Evolutionary conservation across 2,329 filamentous ascomycete genomes (phyloP).

Genomic region (Hypoxylon sp.): DNA sequence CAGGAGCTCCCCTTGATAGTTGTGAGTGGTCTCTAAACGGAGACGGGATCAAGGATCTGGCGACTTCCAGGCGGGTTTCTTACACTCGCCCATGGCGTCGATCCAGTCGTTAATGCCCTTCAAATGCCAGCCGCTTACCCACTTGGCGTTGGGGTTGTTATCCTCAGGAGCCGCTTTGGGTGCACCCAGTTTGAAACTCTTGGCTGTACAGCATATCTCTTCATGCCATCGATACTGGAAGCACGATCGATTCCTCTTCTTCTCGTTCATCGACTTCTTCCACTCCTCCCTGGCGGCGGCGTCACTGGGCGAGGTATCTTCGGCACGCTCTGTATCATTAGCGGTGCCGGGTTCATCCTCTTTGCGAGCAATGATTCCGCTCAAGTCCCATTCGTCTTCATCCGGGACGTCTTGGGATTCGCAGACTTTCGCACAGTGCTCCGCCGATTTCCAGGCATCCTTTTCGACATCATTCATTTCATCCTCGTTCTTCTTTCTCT

Average conservation of each 20-base stretch:
- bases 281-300: conserved; percentile 44
- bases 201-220: conserved; percentile 61
- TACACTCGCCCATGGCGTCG: conserved; percentile 61
- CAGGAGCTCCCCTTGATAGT: neutral
- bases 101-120: conserved; percentile 65
- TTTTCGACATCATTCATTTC: conserved; percentile 61
- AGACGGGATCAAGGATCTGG: conserved; percentile 48
- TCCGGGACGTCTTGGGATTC: conserved; percentile 58
- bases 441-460: conserved; percentile 61
- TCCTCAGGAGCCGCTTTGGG: conserved; percentile 55
- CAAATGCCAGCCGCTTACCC: conserved; percentile 63
- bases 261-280: conserved; percentile 50
- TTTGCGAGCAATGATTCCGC: conserved; percentile 37
- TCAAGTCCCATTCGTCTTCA: conserved; percentile 53
- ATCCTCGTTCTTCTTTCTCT: conserved; percentile 57
- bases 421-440: conserved; percentile 67
- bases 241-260: conserved; percentile 56
- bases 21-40: neutral
- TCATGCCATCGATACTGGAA: conserved; percentile 65
- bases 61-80: conserved; percentile 58
- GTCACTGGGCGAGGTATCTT: conserved; percentile 50
- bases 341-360: conserved; percentile 50
- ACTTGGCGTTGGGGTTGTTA: conserved; percentile 53
- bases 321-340: conserved; percentile 49
- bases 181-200: conserved; percentile 61